A percentile compares a stretch with the other conserved stretches of the same genome.
phyloP scores from a whole-genome alignment of 768 basidiomycete species.

The Rhodosporidiobolus odoratus region DNA sequence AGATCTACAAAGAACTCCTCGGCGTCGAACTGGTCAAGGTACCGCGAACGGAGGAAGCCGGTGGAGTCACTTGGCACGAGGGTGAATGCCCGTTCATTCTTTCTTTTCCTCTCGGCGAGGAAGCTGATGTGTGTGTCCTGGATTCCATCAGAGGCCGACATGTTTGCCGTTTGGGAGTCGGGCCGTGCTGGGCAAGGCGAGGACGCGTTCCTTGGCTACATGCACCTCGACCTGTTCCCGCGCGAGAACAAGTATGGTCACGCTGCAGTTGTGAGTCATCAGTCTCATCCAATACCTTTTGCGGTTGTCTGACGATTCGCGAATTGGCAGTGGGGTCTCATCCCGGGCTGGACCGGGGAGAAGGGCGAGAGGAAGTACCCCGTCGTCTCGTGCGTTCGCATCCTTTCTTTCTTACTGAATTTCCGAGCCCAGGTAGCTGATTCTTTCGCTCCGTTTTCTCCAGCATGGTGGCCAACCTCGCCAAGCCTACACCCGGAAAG shows the following conservation, averaged over 20 bases:
- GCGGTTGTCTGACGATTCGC: neutral
- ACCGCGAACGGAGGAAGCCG: slow-evolving; percentile 48
- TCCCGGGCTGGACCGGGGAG: slow-evolving; percentile 57
- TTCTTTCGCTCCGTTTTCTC: neutral
- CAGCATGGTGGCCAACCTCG: slow-evolving; percentile 80
- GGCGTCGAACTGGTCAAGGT: slow-evolving; percentile 59
- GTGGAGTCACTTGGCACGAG: slow-evolving; percentile 69
- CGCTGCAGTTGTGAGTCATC: neutral
- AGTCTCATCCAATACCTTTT: neutral
- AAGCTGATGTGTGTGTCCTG: neutral
- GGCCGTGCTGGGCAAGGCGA: slow-evolving; percentile 44
- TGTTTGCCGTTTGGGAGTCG: slow-evolving; percentile 67
- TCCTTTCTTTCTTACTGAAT: neutral
- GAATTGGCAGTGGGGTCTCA: slow-evolving; percentile 50
- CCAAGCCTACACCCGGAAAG: slow-evolving; percentile 72
- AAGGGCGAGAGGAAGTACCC: slow-evolving; percentile 66
- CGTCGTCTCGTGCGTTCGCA: slow-evolving; percentile 52
- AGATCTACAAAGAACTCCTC: slow-evolving; percentile 76
- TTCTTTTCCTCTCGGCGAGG: neutral
- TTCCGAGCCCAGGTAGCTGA: no score
- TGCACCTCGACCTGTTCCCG: slow-evolving; percentile 66
- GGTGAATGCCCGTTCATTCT: slow-evolving; percentile 52
- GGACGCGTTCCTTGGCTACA: slow-evolving; percentile 68
- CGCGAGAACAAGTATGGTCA: slow-evolving; percentile 29
- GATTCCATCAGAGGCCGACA: slow-evolving; percentile 78